Conservation (phyloP, 495 filamentous ascomycete genomes). For the Aspergillus indologenus region DNA sequence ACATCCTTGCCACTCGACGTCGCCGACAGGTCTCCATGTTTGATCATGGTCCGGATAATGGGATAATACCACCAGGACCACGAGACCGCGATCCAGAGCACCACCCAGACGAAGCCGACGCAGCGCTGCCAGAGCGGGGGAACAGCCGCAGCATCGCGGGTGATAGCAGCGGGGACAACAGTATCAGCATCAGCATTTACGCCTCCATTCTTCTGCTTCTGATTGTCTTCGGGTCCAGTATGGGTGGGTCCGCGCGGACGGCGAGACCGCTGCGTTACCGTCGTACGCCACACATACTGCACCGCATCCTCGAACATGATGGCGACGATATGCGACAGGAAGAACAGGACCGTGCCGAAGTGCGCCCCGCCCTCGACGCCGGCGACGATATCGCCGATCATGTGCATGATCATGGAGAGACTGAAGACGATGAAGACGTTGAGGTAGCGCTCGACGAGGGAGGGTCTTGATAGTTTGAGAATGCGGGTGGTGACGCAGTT, state of each 20-base stretch:
- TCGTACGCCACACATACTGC: constrained; percentile 7
- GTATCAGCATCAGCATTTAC: background rate
- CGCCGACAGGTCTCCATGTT: background rate
- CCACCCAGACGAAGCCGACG: constrained; percentile 21
- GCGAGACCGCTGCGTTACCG: too few relatives aligned
- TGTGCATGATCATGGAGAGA: constrained; percentile 27
- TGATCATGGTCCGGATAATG: background rate
- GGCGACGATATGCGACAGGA: constrained; percentile 22
- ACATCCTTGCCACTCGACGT: background rate
- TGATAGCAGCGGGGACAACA: background rate
- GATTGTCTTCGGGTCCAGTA: too few relatives aligned
- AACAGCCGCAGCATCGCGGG: too few relatives aligned
- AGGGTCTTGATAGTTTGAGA: constrained; percentile 19
- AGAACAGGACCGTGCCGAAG: constrained; percentile 24
- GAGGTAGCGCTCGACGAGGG: constrained; percentile 23
- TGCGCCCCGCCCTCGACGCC: constrained; percentile 13
- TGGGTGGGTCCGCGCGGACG: too few relatives aligned
- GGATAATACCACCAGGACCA: constrained; percentile 9
- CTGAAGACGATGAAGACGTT: constrained; percentile 27
- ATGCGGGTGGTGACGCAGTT: constrained; percentile 18
- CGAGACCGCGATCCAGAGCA: constrained; percentile 6
- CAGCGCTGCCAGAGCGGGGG: constrained; percentile 6
- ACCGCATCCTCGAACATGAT: constrained; percentile 27
- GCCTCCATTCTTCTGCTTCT: background rate
- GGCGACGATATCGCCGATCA: constrained; percentile 15